Evolutionary conservation across 78 protist genomes (phyloP), one percentile per base, ranked within the genome.

Genomic region (Isochrysis galbana): DNA sequence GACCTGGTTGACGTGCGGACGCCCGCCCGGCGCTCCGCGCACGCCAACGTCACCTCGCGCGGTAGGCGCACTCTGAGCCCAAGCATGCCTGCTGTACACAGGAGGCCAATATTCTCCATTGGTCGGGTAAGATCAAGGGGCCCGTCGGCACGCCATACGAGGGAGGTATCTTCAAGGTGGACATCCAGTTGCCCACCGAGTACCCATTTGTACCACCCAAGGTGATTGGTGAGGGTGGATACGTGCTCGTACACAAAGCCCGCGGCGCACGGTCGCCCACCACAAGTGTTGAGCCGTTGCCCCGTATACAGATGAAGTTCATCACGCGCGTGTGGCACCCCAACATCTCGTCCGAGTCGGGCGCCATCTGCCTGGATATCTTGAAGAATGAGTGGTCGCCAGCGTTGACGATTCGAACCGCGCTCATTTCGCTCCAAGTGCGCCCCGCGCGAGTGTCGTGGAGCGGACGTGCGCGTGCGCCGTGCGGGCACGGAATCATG

Each of bases 361-460:
- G 97, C 34, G 96, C 94, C 25, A 95, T 95, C 38, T 95, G 97
- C 44, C 94, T 95, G 21, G 97, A 95, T 78, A 95, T 95, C 11
- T 83, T 95, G 39, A 95, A 93, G 91, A 93, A 93, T 32, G 91
- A 93, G 54, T 93, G 95, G 97, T 83, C 93, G 5, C 61, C 61
- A 7, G 61, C 61, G 61, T 90, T 95, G 83, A 95, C 96, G 0
- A 36, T 95, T 11, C 82, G 91, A 36, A 95, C 94, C 1, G 96
- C 93, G 11, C 92, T 95, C 21, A 42, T 95, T 7, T 95, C 96
- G 45, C 55, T 95, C 29, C 61, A 51, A 51, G 61, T n/a, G n/a
- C n/a, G n/a, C n/a, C n/a, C n/a, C n/a, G n/a, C n/a, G n/a, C n/a
- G n/a, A n/a, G n/a, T n/a, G n/a, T n/a, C n/a, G n/a, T n/a, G n/a